These are phyloP conservation scores for Ophiostoma piceae DNA, from an alignment of 2,329 filamentous ascomycete genomes.

Conservation along the genomic window DNA sequence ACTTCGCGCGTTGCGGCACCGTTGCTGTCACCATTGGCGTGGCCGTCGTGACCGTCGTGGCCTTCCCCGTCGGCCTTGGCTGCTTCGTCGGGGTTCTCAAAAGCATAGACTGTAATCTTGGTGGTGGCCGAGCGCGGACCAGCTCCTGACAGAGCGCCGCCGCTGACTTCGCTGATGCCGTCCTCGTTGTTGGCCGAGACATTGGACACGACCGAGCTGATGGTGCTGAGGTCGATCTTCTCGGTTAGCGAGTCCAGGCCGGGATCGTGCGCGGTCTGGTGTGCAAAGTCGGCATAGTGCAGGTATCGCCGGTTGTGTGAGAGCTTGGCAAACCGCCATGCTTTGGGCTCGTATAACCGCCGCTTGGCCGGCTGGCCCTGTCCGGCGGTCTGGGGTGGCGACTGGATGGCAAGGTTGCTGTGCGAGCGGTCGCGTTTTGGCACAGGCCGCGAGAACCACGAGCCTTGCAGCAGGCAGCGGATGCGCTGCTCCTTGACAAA, in stretches of 20 bases:
- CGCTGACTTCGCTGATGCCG: slow-evolving; percentile 41
- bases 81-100: slow-evolving; percentile 42
- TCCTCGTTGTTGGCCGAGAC: slow-evolving; percentile 63
- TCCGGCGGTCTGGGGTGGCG: slow-evolving; percentile 38
- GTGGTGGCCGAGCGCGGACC: slow-evolving; percentile 52
- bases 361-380: slow-evolving; percentile 30
- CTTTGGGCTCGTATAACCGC: slow-evolving; percentile 45
- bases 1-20: slow-evolving; percentile 46
- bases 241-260: slow-evolving; percentile 67
- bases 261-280: slow-evolving; percentile 59
- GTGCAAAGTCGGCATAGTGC: slow-evolving; percentile 80
- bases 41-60: slow-evolving; percentile 34
- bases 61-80: slow-evolving; percentile 19
- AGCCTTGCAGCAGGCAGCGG: slow-evolving; percentile 77
- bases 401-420: slow-evolving; percentile 14
- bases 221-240: slow-evolving; percentile 78
- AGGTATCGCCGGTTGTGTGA: slow-evolving; percentile 87
- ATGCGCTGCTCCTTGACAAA: slow-evolving; percentile 98
- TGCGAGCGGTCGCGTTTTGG: slow-evolving; percentile 35
- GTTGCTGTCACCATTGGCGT: slow-evolving; percentile 23
- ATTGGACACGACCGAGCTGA: slow-evolving; percentile 92
- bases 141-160: slow-evolving; percentile 23
- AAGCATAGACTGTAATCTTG: slow-evolving; percentile 88
- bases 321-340: slow-evolving; percentile 79
- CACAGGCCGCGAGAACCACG: slow-evolving; percentile 68